Evolutionary conservation across 371 early-diverging fungal species (phyloP), one percentile per base, ranked within the genome.

Genomic region (Zancudomyces culisetae): DNA sequence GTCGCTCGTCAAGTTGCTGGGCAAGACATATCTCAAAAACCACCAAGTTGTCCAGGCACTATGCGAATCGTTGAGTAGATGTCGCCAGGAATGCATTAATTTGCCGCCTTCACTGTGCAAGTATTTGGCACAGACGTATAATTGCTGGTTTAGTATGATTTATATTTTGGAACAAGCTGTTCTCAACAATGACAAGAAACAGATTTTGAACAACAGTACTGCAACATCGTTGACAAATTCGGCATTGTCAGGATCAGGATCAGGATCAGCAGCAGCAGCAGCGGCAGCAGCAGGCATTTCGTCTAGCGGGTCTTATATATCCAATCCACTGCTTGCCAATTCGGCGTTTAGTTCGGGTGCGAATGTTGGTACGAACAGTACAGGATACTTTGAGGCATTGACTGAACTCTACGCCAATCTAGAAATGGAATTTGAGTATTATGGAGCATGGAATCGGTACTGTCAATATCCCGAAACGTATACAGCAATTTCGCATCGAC

Each of bases 21-120:
- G 93, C 2, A 88, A 86, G 58, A 90, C 90, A 21, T 96, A 87
- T 56, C 96, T 96, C 60, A 62, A 66, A 45, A 77, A 76, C 55
- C 94, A 94, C 64, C 97, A 97, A 61, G 92, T 97, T 1, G 78
- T 96, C 13, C 90, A 90, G 60, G 81, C 89, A 0, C 60, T 98
- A 0, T 60, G 97, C 18, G 84, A 91, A 0, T 87, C 87, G 39
- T 75, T 92, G 35, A 75, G 78, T n/a, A 67, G 70, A 22, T 90
- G 86, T 42, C 52, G 64, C 0, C 84, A 90, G 0, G 45, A 72
- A 4, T n/a, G n/a, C 21, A 78, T 90, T 12, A 74, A 77, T 21
- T 69, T 96, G 13, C 90, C 97, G 2, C 92, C 98, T 13, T 90
- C 91, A 51, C 70, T 97, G 48, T 73, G 96, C 47, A 87, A 86